Base-by-base conservation (phyloP, 192 early-diverging fungal species). In the Backusella psychrophila region DNA sequence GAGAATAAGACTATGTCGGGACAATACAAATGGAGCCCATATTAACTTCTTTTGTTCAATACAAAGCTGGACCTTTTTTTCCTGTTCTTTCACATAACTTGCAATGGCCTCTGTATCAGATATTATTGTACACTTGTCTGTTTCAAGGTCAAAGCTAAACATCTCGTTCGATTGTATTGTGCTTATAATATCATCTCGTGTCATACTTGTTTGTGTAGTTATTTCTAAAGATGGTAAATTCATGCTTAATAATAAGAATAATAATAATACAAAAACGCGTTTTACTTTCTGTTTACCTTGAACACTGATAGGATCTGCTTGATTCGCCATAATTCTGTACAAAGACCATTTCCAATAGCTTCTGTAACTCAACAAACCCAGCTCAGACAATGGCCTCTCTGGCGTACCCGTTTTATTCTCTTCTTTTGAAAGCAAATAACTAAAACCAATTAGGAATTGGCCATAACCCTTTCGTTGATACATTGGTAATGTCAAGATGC, bases 391-490 rank as follows among this genome's bases (percentile, higher is more conserved):
- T 1, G 96, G 96, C 75, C 93, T 92, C 73, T 98, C 96, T 15
- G 96, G 96, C 6, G 94, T 93, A n/a, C 96, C 96, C 6, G 90
- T 84, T 67, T 89, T 88, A 53, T 87, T 87, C 66, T 95, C 92
- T 26, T 89, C 87, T 74, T 91, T 91, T 5, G 93, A 90, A 19
- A 98, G 80, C 42, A 44, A 81, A 77, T 85, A 85, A 86, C 94
- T 96, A 72, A 98, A 93, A 74, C 96, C 96, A 46, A 97, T 97
- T 68, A 98, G 78, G 31, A 96, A 81, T 74, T 95, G 91, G 34
- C 97, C 97, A 56, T 95, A 98, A 0, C 96, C 95, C 74, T 94
- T 93, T 67, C 95, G 84, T 78, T 97, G 95, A 82, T 92, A 89
- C 14, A 90, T 86, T 26, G 97, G 97, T 21, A 98, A 56, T 23